These are phyloP conservation scores for Ganoderma sinense DNA, from an alignment of 1,284 basidiomycete genomes.

Conservation along the genomic window DNA sequence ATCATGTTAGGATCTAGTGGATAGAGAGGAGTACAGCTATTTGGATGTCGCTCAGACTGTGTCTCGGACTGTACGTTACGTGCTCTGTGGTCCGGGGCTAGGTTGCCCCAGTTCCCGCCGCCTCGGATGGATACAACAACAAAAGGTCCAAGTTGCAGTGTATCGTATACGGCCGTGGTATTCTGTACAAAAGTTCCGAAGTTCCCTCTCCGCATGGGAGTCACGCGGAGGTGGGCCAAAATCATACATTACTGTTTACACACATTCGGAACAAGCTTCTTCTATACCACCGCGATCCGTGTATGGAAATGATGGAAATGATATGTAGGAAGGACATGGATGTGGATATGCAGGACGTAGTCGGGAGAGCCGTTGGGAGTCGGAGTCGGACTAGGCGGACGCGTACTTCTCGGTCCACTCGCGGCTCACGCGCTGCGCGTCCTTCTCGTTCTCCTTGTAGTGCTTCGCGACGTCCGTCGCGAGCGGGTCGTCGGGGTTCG, in stretches of 20 bases:
- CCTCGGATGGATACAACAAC: not conserved
- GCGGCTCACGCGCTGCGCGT: conserved; percentile 87
- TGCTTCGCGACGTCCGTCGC: conserved; percentile 98
- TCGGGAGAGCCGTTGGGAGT: no score
- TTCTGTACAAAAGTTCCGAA: not conserved
- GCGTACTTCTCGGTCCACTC: conserved; percentile 95
- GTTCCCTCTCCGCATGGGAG: not conserved
- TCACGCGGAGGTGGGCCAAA: no score
- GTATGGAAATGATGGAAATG: not conserved
- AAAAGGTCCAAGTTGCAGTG: not conserved
- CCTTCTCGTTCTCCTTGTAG: conserved; percentile 97
- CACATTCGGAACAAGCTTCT: not conserved
- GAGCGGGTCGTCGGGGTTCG: conserved; percentile 99
- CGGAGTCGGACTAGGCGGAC: conserved; percentile 23
- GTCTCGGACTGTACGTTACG: not conserved
- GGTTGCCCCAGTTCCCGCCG: not conserved
- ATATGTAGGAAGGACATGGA: not conserved
- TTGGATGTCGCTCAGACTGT: not conserved
- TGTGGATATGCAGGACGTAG: not conserved
- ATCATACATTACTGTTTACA: conserved; percentile 7
- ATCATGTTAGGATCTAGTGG: not conserved
- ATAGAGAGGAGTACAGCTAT: not conserved
- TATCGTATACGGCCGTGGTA: not conserved
- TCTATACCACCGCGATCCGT: not conserved
- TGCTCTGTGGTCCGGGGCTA: not conserved